Evolutionary conservation across 257 asterid genomes (phyloP), one percentile per base, ranked within the genome.

Genomic region (Handroanthus guayacan): DNA sequence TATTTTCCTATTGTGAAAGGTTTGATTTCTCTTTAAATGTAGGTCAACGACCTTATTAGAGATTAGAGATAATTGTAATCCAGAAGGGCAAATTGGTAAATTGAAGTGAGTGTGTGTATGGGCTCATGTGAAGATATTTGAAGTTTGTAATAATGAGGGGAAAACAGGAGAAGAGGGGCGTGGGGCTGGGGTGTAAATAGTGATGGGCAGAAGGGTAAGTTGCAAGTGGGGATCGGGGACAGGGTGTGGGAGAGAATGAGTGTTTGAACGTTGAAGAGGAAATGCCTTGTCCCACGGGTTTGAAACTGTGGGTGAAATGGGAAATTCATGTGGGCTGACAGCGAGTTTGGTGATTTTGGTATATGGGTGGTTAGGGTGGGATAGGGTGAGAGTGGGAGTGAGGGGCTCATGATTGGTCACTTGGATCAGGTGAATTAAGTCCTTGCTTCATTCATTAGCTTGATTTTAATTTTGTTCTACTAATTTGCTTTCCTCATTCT

Each of bases 291-390:
- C 31, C 31, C 47, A 3, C 52, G 72, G 79, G 41, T 36, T 38
- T 43, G 79, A 67, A 63, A 63, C 70, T 45, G 67, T 62, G 84
- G 80, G 84, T 57, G 57, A 20, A 55, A 57, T 47, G 52, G 52
- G 10, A 36, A 74, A 6, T 61, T 77, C 79, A 78, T 9, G 78
- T 75, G 85, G 78, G 4, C 14, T 71, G 84, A 71, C 84, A 78
- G 85, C 75, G 71, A 39, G 8, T 44, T 43, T 34, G 67, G 72
- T 71, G 71, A 68, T 47, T 39, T 45, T 64, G n/a, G 17, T 18
- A 43, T 12, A 25, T 47, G 18, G 69, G 38, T 47, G 55, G 25
- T 6, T 38, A 3, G 12, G 38, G 1, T 9, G 6, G n/a, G 31
- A 25, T 25, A n/a, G 9, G 45, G 4, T 14, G 10, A 3, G 62